These are phyloP conservation scores for Alternaria triticina DNA, from an alignment of 2,329 filamentous ascomycete species.

Conservation along the genomic window DNA sequence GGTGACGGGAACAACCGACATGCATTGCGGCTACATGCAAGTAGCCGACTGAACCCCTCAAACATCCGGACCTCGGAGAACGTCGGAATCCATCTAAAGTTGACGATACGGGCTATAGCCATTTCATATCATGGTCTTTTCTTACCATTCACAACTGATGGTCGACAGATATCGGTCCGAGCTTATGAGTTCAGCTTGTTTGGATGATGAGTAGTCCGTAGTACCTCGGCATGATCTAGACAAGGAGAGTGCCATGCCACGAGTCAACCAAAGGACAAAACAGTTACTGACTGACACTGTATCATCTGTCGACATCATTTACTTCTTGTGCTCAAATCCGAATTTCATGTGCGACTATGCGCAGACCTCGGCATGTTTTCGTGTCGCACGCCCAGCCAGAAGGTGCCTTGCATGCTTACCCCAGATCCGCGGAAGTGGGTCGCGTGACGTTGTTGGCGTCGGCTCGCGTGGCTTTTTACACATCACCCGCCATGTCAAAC, in stretches of 20 bases:
- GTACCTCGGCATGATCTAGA: background rate
- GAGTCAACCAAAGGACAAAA: background rate
- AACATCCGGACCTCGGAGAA: constrained; percentile 5
- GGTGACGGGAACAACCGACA: constrained; percentile 15
- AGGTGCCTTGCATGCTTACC: constrained; percentile 16
- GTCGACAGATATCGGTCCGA: background rate
- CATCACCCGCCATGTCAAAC: constrained; percentile 16
- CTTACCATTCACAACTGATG: background rate
- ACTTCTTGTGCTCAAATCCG: background rate
- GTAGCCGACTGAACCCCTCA: constrained; percentile 23
- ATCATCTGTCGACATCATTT: background rate
- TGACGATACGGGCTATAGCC: background rate
- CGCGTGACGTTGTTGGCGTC: constrained; percentile 15
- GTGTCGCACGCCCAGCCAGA: constrained; percentile 1
- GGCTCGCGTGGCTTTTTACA: constrained; percentile 13
- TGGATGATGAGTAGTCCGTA: background rate
- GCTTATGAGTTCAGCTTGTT: background rate
- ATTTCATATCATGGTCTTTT: background rate
- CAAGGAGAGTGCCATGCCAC: background rate
- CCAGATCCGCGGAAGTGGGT: constrained; percentile 10
- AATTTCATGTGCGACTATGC: background rate
- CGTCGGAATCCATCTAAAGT: background rate
- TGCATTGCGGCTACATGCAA: constrained; percentile 17
- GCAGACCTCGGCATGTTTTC: background rate
- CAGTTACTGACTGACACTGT: background rate